A percentile compares a stretch with the other conserved stretches of the same genome.
Evolutionary conservation across 208 protist genomes (phyloP).

Genomic region (Leishmania tarentolae): DNA sequence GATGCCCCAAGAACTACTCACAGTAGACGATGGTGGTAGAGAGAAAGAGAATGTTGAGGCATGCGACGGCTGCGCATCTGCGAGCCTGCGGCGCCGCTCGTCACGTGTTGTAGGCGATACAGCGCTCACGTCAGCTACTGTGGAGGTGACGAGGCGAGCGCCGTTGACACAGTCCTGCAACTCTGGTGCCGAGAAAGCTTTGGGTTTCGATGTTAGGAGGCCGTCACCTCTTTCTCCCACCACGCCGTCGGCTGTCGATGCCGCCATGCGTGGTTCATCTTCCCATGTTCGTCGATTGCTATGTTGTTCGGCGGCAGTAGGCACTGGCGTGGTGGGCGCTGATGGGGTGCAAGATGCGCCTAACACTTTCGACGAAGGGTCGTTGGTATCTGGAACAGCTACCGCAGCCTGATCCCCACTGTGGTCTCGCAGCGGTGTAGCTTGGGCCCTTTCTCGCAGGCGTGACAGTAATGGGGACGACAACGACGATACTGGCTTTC

Average conservation of each 20-base stretch:
- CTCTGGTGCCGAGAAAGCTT: neutral
- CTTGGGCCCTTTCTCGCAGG: neutral
- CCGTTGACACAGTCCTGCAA: neutral
- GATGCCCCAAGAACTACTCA: constrained; percentile 10
- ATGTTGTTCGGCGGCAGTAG: neutral
- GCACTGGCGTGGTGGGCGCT: neutral
- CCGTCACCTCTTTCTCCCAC: neutral
- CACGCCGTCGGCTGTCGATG: neutral
- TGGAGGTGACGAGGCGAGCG: neutral
- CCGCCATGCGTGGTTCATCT: neutral
- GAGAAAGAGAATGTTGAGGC: neutral
- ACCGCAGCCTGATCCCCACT: neutral
- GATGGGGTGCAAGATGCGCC: neutral
- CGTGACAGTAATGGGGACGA: neutral
- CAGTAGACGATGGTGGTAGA: neutral
- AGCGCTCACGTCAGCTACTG: neutral
- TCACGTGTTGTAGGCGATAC: neutral
- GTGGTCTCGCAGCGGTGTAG: neutral
- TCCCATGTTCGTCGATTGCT: neutral
- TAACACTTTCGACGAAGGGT: neutral
- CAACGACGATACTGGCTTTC: neutral
- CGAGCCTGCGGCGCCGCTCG: neutral
- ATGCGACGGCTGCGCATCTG: neutral
- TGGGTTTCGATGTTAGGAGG: neutral
- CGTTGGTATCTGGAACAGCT: neutral